Evolutionary conservation across 192 early-diverging fungal genomes (phyloP).

Genomic region (Coemansia sp.): DNA sequence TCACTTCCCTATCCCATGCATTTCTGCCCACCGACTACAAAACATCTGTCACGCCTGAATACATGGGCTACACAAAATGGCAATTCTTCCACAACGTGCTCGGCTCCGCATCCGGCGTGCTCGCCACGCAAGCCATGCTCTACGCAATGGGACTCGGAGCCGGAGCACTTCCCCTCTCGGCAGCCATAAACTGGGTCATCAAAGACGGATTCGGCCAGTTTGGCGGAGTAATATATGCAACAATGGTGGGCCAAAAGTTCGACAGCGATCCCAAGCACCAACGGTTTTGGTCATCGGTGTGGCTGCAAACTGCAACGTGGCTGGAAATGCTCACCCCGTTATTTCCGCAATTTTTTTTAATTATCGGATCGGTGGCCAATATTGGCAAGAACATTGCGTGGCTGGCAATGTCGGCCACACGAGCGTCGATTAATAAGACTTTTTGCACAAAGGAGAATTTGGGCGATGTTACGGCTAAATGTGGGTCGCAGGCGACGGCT

Average conservation of each 20-base stretch:
- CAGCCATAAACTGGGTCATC: slow-evolving; percentile 87
- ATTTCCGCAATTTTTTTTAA: slow-evolving; percentile 71
- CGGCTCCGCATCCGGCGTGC: slow-evolving; percentile 76
- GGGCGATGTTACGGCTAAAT: slow-evolving; percentile 83
- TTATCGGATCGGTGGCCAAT: slow-evolving; percentile 75
- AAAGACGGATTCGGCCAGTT: slow-evolving; percentile 88
- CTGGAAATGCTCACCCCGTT: slow-evolving; percentile 80
- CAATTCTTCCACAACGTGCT: slow-evolving; percentile 76
- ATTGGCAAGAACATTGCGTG: slow-evolving; percentile 87
- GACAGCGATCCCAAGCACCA: slow-evolving; percentile 82
- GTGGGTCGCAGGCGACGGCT: slow-evolving; percentile 77
- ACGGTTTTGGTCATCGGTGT: slow-evolving; percentile 69
- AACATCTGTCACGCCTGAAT: slow-evolving; percentile 70
- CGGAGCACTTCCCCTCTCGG: slow-evolving; percentile 72
- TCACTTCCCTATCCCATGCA: slow-evolving; percentile 5
- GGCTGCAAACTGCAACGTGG: slow-evolving; percentile 72
- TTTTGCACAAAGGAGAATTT: slow-evolving; percentile 74
- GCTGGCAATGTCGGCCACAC: slow-evolving; percentile 76
- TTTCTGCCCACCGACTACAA: slow-evolving; percentile 81
- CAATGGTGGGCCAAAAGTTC: slow-evolving; percentile 69
- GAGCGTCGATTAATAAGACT: slow-evolving; percentile 78
- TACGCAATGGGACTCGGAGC: slow-evolving; percentile 81
- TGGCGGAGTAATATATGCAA: slow-evolving; percentile 82
- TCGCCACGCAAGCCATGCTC: slow-evolving; percentile 82
- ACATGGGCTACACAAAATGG: slow-evolving; percentile 73